Evolutionary conservation across 148 eudicot species (phyloP), one percentile per base, ranked within the genome.

Genomic region (Agrostemma githago): DNA sequence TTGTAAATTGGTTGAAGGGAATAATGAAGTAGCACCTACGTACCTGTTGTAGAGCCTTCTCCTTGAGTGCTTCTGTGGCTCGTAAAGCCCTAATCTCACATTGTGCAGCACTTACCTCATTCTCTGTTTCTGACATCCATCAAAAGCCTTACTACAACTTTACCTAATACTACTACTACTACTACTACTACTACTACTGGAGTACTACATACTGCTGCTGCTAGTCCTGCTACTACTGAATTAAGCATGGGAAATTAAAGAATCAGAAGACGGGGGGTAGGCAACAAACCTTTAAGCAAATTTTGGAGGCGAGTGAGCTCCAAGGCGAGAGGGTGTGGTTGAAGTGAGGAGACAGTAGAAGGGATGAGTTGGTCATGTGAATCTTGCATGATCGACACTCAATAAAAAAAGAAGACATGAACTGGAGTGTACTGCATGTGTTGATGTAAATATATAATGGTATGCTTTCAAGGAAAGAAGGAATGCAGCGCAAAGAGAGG

Each of bases 31-130:
- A 26, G 34, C 34, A 26, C 34, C 34, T 26, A 26, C 34, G 14
- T 82, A 95, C 99, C 97, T 95, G 89, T 63, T 86, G 90, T 20
- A 95, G 65, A 59, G 97, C 96, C 82, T 90, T 95, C 71, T 87
- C 91, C 83, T 90, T 90, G 46, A 81, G 83, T 51, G 75, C 80
- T 69, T 92, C 89, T 56, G 87, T 79, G 56, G 85, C 82, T 84
- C 81, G 84, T 62, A 90, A 74, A 53, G 89, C 92, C 87, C 89
- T 90, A 79, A 92, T 89, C 82, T 92, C 91, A 68, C 73, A 82
- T 20, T 85, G 92, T 80, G 97, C 89, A 14, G 43, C 74, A 41
- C 84, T 87, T 78, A 92, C 40, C 79, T 89, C 92, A 66, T 84
- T 76, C 8, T 88, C 90, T 85, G 88, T 92, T 69, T 89, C 98